Evolutionary conservation across 1,139 yeast species (phyloP).

Genomic region (Suhomyces kunorum): DNA sequence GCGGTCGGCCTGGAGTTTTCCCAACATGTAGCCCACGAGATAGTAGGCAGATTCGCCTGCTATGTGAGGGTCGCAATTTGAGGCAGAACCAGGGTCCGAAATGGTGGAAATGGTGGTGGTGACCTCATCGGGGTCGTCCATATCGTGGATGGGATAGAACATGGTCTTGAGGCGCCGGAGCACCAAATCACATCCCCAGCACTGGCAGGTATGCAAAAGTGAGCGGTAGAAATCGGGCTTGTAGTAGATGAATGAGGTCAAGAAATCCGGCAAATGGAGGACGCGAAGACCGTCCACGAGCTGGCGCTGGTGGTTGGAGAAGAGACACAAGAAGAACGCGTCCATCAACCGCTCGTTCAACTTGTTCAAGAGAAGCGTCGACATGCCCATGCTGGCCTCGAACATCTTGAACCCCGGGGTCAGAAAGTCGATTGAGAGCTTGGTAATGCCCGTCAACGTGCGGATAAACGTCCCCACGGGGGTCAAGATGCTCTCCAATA

Average conservation of each 20-base stretch:
- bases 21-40: conserved; percentile 38
- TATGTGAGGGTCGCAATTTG: conserved; percentile 14
- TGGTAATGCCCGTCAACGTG: conserved; percentile 24
- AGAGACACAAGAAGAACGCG: conserved; percentile 36
- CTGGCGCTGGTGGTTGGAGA: conserved; percentile 12
- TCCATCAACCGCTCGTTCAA: conserved; percentile 40
- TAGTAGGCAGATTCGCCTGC: conserved; percentile 35
- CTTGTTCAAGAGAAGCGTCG: conserved; percentile 32
- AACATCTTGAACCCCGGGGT: conserved; percentile 47
- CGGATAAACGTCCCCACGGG: conserved; percentile 37
- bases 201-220: conserved; percentile 39
- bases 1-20: conserved; percentile 40
- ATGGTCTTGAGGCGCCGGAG: conserved; percentile 25
- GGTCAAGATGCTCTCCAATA: conserved; percentile 32
- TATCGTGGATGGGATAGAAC: conserved; percentile 28
- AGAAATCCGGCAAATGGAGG: conserved; percentile 39
- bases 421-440: conserved; percentile 37
- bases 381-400: conserved; percentile 34
- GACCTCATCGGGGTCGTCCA: conserved; percentile 13
- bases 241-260: conserved; percentile 42
- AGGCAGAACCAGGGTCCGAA: conserved; percentile 10
- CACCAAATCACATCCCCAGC: conserved; percentile 39
- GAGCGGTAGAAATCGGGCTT: conserved; percentile 41
- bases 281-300: conserved; percentile 23
- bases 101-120: too few relatives aligned